Base-by-base conservation (phyloP, 2,329 filamentous ascomycete species). In the Hymenoscyphus scutula region DNA sequence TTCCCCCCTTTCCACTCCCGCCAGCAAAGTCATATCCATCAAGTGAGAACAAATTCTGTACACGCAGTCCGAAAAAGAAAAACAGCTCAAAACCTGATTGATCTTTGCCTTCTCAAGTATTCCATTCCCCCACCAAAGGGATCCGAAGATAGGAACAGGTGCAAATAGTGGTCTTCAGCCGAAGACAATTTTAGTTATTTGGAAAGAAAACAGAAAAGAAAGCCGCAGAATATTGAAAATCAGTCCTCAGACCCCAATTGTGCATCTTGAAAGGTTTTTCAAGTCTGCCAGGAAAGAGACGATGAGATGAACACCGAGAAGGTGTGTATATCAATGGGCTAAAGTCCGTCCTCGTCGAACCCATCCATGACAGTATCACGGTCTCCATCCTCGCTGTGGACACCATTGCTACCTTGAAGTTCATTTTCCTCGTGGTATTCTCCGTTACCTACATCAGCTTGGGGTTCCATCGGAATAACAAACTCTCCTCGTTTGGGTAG, bases 401-500 rank as follows among this genome's bases (percentile, higher is more conserved):
- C 5, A 37, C 34, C 11, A 37, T 37, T 51, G 8, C 45, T 51
- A 11, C 23, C 45, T 23, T 23, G 45, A 51, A 13, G 11, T 23
- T 11, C 19, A 2, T 51, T 7, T 51, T 25, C 19, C 3, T 51
- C 45, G 13, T 3, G 13, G 17, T 37, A 5, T 19, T 51, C 45
- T 5, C 5, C 38, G n/a, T 41, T 41, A n/a, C 5, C 38, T 5
- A 17, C 1, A 2, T 23, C 45, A 13, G 19, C 19, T 51, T 23
- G 8, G 5, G 25, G 8, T 2, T 3, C 19, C 19, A 23, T 25
- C n/a, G 45, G 45, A 27, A 54, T 30, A 54, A 54, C 25, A 8
- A 54, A 59, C 17, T 59, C 57, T 27, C 57, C 57, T 25, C 25
- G 23, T 8, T 59, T 59, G 8, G 45, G 57, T 7, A 32, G 25